Evolutionary conservation across 176 grass and related monocot species (phyloP), one percentile per base, ranked within the genome.

Genomic region (Carex pumila): DNA sequence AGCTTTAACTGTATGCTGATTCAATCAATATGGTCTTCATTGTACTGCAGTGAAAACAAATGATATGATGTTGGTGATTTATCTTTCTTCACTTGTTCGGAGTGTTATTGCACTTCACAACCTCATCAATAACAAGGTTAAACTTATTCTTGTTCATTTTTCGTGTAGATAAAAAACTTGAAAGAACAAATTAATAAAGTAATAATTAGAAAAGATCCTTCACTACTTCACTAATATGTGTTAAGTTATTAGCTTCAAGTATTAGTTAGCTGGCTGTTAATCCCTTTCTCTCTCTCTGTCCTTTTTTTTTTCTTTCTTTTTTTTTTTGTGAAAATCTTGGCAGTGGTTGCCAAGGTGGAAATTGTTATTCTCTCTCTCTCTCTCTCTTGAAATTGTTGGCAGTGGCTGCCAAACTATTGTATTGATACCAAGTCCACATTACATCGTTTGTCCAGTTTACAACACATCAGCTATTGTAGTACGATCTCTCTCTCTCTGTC

Each of bases 21-120:
- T n/a, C 17, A 73, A 21, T 37, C 10, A 31, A 63, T 62, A 34
- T 65, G 50, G 36, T 60, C 10, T 18, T 74, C 11, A 61, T 67
- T 84, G 5, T 89, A 15, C 5, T 93, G 83, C 90, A 98, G 95
- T 98, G 74, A 98, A 94, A 98, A 98, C 92, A 89, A 98, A 94
- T 86, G 95, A 98, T 81, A 94, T 98, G 95, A 98, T 98, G 95
- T 64, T 98, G 73, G 95, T 98, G 58, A 98, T 98, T 83, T 98
- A 98, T 83, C 83, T 98, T 29, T 98, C 95, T 76, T 98, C 95
- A 54, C 89, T 98, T 45, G 91, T 98, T 45, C 89, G 92, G 17
- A 98, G 92, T 83, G 95, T 98, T 64, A 94, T 94, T 55, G 95
- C 92, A 22, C 92, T 98, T 65, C 95, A 98, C 88, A 93, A 94